A percentile compares a stretch with the other conserved stretches of the same genome.
These are phyloP conservation scores for Aquilaria malaccensis DNA, from an alignment of 345 rosid species.

Conservation along the genomic window DNA sequence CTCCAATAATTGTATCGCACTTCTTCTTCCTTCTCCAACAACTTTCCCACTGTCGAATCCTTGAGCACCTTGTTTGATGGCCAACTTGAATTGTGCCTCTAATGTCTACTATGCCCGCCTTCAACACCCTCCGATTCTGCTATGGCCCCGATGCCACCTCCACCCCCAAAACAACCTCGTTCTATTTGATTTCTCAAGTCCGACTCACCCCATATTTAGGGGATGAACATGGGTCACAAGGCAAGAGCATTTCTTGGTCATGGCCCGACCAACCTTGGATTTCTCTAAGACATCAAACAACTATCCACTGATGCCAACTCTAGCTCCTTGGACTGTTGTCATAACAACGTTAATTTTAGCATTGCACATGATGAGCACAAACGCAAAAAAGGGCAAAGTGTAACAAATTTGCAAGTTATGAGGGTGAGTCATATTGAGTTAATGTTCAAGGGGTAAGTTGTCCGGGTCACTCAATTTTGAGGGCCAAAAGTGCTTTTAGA, in stretches of 20 bases:
- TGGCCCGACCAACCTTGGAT: constrained; percentile 96
- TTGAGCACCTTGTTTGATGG: constrained; percentile 74
- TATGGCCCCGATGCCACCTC: constrained; percentile 69
- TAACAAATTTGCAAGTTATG: no score
- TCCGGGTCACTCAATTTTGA: no score
- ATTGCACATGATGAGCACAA: no score
- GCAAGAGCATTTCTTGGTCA: constrained; percentile 69
- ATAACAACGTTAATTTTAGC: no score
- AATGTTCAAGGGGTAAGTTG: no score
- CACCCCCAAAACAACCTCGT: constrained; percentile 58
- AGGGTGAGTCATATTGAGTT: no score
- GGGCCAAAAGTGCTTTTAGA: no score
- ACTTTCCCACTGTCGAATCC: constrained; percentile 71
- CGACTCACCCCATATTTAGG: constrained; percentile 51
- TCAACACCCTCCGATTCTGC: constrained; percentile 68
- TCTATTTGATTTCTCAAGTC: constrained; percentile 39
- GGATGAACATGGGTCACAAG: constrained; percentile 33
- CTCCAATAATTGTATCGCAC: constrained; percentile 80
- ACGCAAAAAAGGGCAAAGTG: no score
- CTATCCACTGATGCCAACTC: constrained; percentile 47
- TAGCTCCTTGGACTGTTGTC: no score
- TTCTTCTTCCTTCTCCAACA: constrained; percentile 66
- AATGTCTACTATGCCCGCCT: constrained; percentile 73
- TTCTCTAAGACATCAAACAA: constrained; percentile 61
- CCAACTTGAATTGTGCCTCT: constrained; percentile 57